phyloP scores from a whole-genome alignment of 2,329 filamentous ascomycete genomes.

The Talaromyces sp. region DNA sequence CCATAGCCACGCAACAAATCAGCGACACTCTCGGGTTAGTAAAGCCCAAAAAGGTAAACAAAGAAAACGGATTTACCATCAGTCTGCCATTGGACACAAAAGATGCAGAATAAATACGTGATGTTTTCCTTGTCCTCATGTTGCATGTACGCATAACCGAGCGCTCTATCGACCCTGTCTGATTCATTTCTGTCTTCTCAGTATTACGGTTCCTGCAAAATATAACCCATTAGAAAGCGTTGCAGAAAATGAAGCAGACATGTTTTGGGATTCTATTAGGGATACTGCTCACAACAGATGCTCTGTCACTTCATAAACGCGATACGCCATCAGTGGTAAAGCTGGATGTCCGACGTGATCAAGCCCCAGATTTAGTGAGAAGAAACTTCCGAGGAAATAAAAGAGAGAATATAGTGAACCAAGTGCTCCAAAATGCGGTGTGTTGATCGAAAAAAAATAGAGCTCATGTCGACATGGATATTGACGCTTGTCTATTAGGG shows the following conservation, averaged over 20 bases:
- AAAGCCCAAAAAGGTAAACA: background rate
- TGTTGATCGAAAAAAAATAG: background rate
- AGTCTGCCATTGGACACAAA: background rate
- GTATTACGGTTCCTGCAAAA: background rate
- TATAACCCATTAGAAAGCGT: background rate
- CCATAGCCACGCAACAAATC: no score
- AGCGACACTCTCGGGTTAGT: background rate
- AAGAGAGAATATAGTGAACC: background rate
- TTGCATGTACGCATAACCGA: background rate
- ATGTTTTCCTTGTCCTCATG: background rate
- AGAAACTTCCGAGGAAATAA: background rate
- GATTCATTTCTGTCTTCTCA: background rate
- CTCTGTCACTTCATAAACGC: background rate
- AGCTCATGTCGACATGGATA: background rate
- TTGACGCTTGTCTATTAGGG: background rate
- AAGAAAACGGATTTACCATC: background rate
- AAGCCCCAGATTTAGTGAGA: background rate
- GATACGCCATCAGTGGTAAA: background rate
- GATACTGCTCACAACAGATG: background rate
- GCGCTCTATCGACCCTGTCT: background rate
- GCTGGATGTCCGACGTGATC: background rate
- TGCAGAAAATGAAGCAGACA: background rate
- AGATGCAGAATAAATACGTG: background rate
- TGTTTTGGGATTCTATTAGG: background rate
- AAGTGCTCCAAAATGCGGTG: background rate